These are phyloP conservation scores for Heimioporus sp. DNA, from an alignment of 768 basidiomycete genomes.

Conservation along the genomic window DNA sequence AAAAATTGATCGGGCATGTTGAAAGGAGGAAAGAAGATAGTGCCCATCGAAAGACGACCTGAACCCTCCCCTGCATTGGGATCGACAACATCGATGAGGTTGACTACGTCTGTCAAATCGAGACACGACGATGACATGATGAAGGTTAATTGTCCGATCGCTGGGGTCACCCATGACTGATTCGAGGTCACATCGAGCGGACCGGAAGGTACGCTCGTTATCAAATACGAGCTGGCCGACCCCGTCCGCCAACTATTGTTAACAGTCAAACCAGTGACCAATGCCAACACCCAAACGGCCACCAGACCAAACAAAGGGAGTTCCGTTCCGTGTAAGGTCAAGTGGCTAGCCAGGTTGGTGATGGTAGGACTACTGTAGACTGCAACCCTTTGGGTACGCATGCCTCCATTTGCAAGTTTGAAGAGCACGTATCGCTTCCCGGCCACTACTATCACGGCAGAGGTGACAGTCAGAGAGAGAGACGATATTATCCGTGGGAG, in stretches of 20 bases:
- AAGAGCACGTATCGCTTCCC: constrained; percentile 18
- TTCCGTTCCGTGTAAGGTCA: constrained; percentile 5
- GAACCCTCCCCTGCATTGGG: not conserved
- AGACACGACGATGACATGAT: too few species aligned
- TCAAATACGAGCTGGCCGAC: not conserved
- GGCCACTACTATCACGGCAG: constrained; percentile 12
- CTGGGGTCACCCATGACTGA: not conserved
- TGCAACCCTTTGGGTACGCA: constrained; percentile 10
- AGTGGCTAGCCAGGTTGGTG: constrained; percentile 5
- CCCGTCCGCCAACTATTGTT: constrained; percentile 4
- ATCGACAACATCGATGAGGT: too few species aligned
- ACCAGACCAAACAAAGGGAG: constrained; percentile 8
- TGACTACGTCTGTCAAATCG: too few species aligned
- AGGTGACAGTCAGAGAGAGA: constrained; percentile 11
- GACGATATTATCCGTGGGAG: constrained; percentile 12
- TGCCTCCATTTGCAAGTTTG: constrained; percentile 8
- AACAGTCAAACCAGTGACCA: constrained; percentile 12
- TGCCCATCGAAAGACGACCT: not conserved
- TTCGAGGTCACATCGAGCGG: not conserved
- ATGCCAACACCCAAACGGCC: constrained; percentile 12
- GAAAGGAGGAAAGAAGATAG: constrained; percentile 14
- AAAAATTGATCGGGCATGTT: not conserved
- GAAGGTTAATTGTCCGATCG: constrained; percentile 1
- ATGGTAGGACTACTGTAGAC: constrained; percentile 12
- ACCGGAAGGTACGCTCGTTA: not conserved